Evolutionary conservation across 306 rosid genomes (phyloP).

Genomic region (Pueraria montana): DNA sequence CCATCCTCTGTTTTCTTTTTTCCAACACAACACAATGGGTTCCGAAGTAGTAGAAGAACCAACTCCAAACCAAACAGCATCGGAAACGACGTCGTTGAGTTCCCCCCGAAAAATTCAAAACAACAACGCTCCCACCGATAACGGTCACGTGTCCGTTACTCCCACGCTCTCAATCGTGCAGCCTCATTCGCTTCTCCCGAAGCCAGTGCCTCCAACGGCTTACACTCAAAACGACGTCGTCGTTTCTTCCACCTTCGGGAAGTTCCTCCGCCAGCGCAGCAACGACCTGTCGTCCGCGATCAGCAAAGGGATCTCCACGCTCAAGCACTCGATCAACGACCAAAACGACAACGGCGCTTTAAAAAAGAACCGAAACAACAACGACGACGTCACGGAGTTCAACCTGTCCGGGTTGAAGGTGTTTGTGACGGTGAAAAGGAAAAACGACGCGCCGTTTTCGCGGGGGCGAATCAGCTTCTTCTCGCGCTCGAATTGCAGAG

Average conservation of each 20-base stretch:
- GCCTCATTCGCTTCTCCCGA: constrained; percentile 83
- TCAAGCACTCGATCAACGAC: constrained; percentile 49
- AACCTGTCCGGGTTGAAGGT: constrained; percentile 79
- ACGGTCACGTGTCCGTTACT: constrained; percentile 33
- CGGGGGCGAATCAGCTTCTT: constrained; percentile 77
- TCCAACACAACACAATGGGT: constrained; percentile 35
- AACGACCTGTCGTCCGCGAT: constrained; percentile 69
- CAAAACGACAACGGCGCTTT: background rate
- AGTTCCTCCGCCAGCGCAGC: constrained; percentile 66
- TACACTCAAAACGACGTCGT: constrained; percentile 16
- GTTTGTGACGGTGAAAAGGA: constrained; percentile 55
- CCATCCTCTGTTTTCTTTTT: no score
- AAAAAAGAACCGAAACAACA: no score
- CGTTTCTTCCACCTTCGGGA: constrained; percentile 53
- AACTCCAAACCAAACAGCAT: background rate
- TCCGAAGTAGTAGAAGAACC: constrained; percentile 7
- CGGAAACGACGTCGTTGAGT: constrained; percentile 4
- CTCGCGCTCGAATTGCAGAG: constrained; percentile 89
- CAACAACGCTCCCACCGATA: background rate
- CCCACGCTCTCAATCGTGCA: constrained; percentile 29
- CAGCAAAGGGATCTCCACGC: constrained; percentile 59
- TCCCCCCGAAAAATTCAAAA: background rate
- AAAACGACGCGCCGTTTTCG: constrained; percentile 29
- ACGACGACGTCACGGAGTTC: constrained; percentile 59
- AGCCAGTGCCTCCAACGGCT: constrained; percentile 71